Percentiles rank a stretch among this genome's conserved stretches.
These are phyloP conservation scores for Madurella mycetomatis DNA, from an alignment of 2,329 filamentous ascomycete genomes.

Conservation along the genomic window DNA sequence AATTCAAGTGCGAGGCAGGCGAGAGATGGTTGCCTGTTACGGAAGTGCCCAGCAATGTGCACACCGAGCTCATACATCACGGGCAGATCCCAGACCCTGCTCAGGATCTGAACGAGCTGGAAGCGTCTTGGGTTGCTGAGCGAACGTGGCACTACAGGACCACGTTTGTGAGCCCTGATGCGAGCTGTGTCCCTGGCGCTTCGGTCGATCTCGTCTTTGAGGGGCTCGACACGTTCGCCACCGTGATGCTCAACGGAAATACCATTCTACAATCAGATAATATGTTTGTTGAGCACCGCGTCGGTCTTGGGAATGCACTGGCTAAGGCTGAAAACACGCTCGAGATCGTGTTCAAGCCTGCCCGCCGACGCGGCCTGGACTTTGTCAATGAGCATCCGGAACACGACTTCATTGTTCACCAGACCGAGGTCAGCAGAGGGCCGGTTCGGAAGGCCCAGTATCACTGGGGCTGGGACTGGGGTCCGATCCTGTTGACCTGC, in stretches of 20 bases:
- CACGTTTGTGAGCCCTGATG: constrained; percentile 28
- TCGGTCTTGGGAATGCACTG: constrained; percentile 45
- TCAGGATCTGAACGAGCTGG: constrained; percentile 56
- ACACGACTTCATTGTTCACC: constrained; percentile 46
- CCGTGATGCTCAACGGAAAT: constrained; percentile 50
- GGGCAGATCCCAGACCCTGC: constrained; percentile 50
- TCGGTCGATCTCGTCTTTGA: constrained; percentile 53
- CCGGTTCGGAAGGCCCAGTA: constrained; percentile 64
- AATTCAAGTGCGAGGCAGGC: constrained; percentile 14
- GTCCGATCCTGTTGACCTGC: constrained; percentile 57
- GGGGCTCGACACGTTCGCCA: constrained; percentile 61
- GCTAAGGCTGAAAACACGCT: constrained; percentile 39
- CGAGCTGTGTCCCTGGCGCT: constrained; percentile 20
- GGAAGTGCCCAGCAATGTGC: constrained; percentile 20
- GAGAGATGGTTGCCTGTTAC: constrained; percentile 18
- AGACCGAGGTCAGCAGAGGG: constrained; percentile 41
- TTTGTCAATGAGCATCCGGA: constrained; percentile 21
- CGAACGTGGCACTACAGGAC: constrained; percentile 56
- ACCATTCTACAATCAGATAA: constrained; percentile 54
- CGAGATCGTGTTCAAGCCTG: constrained; percentile 54
- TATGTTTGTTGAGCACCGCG: constrained; percentile 58
- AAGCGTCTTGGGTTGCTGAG: constrained; percentile 58
- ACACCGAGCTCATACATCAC: constrained; percentile 20
- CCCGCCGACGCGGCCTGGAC: constrained; percentile 28
- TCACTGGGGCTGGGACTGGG: constrained; percentile 71